phyloP scores from a whole-genome alignment of 257 asterid genomes.

The Scutellaria baicalensis region DNA sequence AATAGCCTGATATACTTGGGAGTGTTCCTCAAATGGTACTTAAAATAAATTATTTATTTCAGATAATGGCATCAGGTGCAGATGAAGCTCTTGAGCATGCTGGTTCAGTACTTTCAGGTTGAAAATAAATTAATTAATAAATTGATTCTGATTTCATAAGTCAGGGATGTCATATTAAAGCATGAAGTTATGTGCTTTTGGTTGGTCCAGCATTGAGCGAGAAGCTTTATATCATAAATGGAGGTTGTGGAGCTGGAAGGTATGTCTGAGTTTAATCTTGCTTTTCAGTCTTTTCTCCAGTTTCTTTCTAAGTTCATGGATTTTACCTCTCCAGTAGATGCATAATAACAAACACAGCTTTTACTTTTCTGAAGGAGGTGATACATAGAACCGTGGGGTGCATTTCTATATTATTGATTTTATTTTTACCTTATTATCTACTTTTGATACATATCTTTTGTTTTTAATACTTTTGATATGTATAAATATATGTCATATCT shows the following conservation, averaged over 20 bases:
- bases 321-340: background rate
- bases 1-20: background rate
- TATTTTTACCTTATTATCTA: background rate
- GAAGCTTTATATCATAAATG: conserved; percentile 89
- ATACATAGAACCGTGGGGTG: background rate
- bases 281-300: background rate
- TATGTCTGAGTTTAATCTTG: conserved; percentile 20
- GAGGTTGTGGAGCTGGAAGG: conserved; percentile 99
- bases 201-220: conserved; percentile 66
- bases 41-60: conserved; percentile 18
- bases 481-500: too few relatives aligned
- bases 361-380: background rate
- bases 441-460: background rate
- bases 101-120: conserved; percentile 88
- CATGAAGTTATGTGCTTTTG: conserved; percentile 15
- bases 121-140: conserved; percentile 7
- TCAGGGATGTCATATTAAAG: conserved; percentile 1
- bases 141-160: conserved; percentile 5
- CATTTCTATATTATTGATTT: background rate
- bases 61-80: conserved; percentile 97
- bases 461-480: too few relatives aligned
- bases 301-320: background rate
- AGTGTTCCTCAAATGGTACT: conserved; percentile 17
- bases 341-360: background rate
- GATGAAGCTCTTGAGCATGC: conserved; percentile 87